phyloP scores from a whole-genome alignment of 306 rosid species.

The Begonia fuchsioides region DNA sequence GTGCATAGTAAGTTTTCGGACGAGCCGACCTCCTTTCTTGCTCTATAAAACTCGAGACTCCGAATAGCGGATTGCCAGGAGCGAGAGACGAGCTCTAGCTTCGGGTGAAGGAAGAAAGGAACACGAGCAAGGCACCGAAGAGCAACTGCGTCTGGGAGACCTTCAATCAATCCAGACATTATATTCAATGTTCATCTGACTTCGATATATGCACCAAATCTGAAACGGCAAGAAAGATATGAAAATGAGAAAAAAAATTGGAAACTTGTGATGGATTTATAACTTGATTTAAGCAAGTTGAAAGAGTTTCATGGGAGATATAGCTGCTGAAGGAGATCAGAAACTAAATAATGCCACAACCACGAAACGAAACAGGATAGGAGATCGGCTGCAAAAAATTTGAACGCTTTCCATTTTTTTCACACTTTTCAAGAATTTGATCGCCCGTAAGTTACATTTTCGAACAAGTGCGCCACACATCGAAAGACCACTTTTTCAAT shows the following conservation, averaged over 20 bases:
- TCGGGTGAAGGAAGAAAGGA: slow-evolving; percentile 79
- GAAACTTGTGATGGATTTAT: neutral
- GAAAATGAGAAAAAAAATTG: neutral
- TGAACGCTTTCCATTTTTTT: too few species aligned
- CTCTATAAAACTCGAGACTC: slow-evolving; percentile 65
- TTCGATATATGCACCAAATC: slow-evolving; percentile 21
- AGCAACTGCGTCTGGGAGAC: slow-evolving; percentile 89
- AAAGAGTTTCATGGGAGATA: too few species aligned
- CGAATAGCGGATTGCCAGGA: slow-evolving; percentile 80
- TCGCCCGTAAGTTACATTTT: too few species aligned
- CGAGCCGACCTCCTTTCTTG: slow-evolving; percentile 69
- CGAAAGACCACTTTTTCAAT: too few species aligned
- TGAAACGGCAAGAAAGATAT: slow-evolving; percentile 9
- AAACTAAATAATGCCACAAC: too few species aligned
- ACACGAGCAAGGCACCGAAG: slow-evolving; percentile 88
- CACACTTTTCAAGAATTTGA: too few species aligned
- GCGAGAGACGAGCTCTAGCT: slow-evolving; percentile 68
- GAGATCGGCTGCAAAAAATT: too few species aligned
- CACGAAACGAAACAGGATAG: too few species aligned
- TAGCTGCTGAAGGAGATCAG: too few species aligned
- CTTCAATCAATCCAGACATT: slow-evolving; percentile 89
- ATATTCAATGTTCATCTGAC: slow-evolving; percentile 39
- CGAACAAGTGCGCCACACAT: too few species aligned
- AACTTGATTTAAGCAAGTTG: neutral
- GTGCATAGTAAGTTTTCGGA: slow-evolving; percentile 68